Evolutionary conservation across 768 basidiomycete genomes (phyloP), one percentile per base, ranked within the genome.

Genomic region (Tremella mesenterica): DNA sequence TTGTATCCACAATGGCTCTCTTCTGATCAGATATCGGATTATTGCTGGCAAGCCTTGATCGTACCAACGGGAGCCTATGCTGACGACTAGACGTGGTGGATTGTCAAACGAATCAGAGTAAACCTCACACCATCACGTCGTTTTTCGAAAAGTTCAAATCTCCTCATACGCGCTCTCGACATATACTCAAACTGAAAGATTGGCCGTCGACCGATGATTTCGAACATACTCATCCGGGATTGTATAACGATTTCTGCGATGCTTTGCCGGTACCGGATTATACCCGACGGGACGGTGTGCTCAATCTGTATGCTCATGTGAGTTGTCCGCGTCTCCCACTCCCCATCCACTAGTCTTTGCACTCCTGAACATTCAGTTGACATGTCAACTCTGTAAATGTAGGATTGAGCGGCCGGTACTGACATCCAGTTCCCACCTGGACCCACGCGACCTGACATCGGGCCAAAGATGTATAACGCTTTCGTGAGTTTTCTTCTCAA

Each of bases 401-500:
- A 36, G n/a, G 18, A 6, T 20, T 1, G 27, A 6, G 28, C n/a
- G n/a, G 6, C 3, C 8, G 23, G 23, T 6, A 36, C 44, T 52
- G 23, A 57, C n/a, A 10, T 46, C 6, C 25, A 60, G 43, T 67
- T 56, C 45, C 60, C 61, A 31, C 53, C 52, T 45, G 60, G 56
- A 48, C 28, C 50, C 13, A 67, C 59, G 18, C 46, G 58, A 49
- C 62, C 62, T 18, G 64, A 63, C 61, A 36, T 70, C 83, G 88
- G 89, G 2, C 91, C 91, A 1, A 95, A 93, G 75, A 76, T 92
- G 87, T 95, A 95, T 74, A 91, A 88, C 59, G 87, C 90, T 0
- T 83, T 88, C 75, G 72, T 73, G 46, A 54, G 71, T n/a, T n/a
- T n/a, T n/a, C n/a, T n/a, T n/a, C n/a, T n/a, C n/a, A n/a, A n/a